phyloP scores from a whole-genome alignment of 768 basidiomycete genomes.

The Cystobasidium tubakii region DNA sequence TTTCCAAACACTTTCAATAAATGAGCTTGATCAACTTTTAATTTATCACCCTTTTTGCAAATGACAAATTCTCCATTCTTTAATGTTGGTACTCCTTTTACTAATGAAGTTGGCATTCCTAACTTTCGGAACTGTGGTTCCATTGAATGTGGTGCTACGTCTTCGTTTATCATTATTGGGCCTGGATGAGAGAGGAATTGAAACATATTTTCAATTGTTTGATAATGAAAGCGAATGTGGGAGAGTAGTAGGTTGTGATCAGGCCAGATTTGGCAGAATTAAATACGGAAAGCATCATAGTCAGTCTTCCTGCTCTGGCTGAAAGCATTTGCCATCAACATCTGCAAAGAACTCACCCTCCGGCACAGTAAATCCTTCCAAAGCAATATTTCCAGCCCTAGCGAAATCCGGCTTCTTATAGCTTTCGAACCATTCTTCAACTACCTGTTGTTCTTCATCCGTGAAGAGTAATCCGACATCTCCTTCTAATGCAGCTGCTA shows the following conservation, averaged over 20 bases:
- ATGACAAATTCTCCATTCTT: conserved; percentile 61
- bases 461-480: conserved; percentile 92
- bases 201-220: too few species aligned
- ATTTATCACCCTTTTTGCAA: conserved; percentile 70
- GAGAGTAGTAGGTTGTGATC: too few species aligned
- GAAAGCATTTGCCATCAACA: too few species aligned
- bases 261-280: too few species aligned
- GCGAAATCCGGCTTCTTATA: conserved; percentile 88
- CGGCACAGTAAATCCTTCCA: conserved; percentile 67
- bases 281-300: too few species aligned
- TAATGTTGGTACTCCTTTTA: conserved; percentile 79
- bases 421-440: conserved; percentile 86
- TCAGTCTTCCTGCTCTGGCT: neutral
- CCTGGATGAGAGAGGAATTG: conserved; percentile 53
- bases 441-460: conserved; percentile 79
- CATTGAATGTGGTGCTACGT: conserved; percentile 92
- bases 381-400: conserved; percentile 73
- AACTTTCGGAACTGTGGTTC: conserved; percentile 92
- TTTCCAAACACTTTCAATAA: conserved; percentile 84
- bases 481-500: conserved; percentile 88
- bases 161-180: conserved; percentile 70
- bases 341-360: conserved; percentile 52
- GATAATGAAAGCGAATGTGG: too few species aligned
- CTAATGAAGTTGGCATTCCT: conserved; percentile 72
- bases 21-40: conserved; percentile 84